A percentile compares a stretch with the other conserved stretches of the same genome.
Conservation (phyloP, 495 filamentous ascomycete species). For the Talaromyces proteolyticus region DNA sequence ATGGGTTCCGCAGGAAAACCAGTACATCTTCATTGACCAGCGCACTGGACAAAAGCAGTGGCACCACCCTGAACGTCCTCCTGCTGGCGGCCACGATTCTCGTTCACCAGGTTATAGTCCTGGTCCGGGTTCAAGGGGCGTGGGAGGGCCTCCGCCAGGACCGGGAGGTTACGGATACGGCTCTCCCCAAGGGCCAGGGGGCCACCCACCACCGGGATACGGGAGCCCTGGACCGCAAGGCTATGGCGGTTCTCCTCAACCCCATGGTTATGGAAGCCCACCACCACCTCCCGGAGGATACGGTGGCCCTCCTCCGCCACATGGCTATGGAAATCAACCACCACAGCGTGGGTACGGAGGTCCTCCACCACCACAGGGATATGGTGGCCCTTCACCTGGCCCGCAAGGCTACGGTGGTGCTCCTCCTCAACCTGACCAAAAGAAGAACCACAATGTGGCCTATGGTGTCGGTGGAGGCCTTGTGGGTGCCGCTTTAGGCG, state of each 20-base stretch:
- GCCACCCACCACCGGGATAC: too few species aligned
- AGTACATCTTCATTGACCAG: constrained; percentile 5
- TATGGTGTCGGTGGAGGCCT: constrained; percentile 3
- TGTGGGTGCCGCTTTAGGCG: constrained; percentile 1
- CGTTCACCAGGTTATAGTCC: neutral
- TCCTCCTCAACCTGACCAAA: neutral
- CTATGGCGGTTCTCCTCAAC: neutral
- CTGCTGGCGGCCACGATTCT: neutral
- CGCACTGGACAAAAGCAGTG: constrained; percentile 4
- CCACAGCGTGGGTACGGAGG: neutral
- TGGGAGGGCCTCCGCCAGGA: constrained; percentile 2
- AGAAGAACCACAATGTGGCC: constrained; percentile 1
- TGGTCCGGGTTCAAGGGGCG: neutral
- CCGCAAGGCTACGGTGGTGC: constrained; percentile 1
- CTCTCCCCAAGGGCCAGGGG: too few species aligned
- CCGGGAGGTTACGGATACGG: too few species aligned
- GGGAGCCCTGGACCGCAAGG: neutral
- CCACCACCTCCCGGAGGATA: neutral
- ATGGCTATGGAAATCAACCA: neutral
- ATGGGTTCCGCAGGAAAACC: constrained; percentile 4
- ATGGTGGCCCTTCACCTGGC: neutral
- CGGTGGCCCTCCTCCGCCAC: neutral
- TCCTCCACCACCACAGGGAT: neutral
- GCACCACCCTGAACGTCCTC: constrained; percentile 4
- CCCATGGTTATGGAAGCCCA: constrained; percentile 1